phyloP scores from a whole-genome alignment of 164 flowering plant genomes.

The Echeveria elegans region DNA sequence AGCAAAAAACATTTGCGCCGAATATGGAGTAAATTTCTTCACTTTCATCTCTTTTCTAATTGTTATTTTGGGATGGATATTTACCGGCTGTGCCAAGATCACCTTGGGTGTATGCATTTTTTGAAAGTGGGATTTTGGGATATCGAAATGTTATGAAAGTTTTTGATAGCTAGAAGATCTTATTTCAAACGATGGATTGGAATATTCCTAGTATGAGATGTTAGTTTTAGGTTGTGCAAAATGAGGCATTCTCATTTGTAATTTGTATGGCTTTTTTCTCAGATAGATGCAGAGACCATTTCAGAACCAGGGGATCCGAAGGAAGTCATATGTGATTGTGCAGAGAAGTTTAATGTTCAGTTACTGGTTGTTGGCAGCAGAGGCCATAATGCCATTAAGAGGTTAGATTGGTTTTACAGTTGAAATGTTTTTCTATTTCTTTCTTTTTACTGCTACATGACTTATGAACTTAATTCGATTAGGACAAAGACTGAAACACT shows the following conservation, averaged over 20 bases:
- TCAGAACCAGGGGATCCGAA: slow-evolving; percentile 52
- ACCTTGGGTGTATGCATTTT: too few relatives aligned
- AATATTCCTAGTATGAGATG: neutral
- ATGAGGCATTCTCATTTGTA: neutral
- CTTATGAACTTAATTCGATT: neutral
- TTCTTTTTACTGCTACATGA: neutral
- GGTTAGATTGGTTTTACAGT: slow-evolving; percentile 25
- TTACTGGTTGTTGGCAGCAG: slow-evolving; percentile 55
- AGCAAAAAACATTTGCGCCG: slow-evolving; percentile 42
- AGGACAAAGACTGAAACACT: neutral
- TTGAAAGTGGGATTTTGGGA: too few relatives aligned
- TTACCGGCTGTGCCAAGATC: too few relatives aligned
- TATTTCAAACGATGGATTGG: too few relatives aligned
- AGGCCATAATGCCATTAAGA: slow-evolving; percentile 36
- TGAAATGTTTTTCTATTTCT: neutral
- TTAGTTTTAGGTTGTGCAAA: too few relatives aligned
- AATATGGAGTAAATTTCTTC: slow-evolving; percentile 29
- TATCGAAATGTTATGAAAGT: neutral
- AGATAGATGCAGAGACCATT: slow-evolving; percentile 44
- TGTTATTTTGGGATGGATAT: neutral
- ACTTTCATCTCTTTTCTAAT: neutral
- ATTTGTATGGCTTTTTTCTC: slow-evolving; percentile 5
- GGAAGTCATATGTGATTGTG: slow-evolving; percentile 50
- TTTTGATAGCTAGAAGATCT: neutral
- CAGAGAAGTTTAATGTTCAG: slow-evolving; percentile 29